Evolutionary conservation across 78 protist genomes (phyloP).

Genomic region (Tieghemostelium lacteum): DNA sequence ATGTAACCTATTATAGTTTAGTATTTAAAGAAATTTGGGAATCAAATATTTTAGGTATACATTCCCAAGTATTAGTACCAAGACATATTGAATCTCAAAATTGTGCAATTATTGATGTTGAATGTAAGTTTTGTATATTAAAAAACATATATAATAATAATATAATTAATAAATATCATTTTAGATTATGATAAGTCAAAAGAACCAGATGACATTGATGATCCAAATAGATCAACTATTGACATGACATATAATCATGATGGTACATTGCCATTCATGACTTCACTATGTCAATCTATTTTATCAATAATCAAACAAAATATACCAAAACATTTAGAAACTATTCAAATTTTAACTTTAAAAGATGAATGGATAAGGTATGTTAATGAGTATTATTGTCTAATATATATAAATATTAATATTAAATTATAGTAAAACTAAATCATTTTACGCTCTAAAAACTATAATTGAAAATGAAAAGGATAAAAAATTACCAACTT

Average conservation of each 20-base stretch:
- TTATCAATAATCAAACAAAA: constrained; percentile 32
- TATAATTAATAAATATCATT: neutral
- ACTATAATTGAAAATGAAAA: constrained; percentile 59
- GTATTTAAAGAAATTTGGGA: constrained; percentile 68
- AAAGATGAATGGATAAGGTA: constrained; percentile 81
- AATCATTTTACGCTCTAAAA: constrained; percentile 53
- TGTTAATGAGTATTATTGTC: neutral
- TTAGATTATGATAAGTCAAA: constrained; percentile 53
- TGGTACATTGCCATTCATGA: neutral
- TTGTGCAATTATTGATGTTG: constrained; percentile 43
- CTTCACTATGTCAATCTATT: constrained; percentile 26
- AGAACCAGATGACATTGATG: constrained; percentile 69
- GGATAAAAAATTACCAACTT: constrained; percentile 34
- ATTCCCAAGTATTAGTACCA: constrained; percentile 29
- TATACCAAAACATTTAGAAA: constrained; percentile 19
- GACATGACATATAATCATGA: constrained; percentile 15
- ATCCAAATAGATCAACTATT: constrained; percentile 62
- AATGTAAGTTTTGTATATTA: constrained; percentile 9
- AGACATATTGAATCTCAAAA: constrained; percentile 26
- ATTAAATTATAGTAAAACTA: constrained; percentile 23
- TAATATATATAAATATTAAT: neutral
- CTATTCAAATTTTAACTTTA: constrained; percentile 10
- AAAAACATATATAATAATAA: neutral
- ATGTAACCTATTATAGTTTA: constrained; percentile 8
- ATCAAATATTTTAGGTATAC: constrained; percentile 46